Evolutionary conservation across 1,139 yeast genomes (phyloP).

Genomic region (Hyphopichia khmerensis): DNA sequence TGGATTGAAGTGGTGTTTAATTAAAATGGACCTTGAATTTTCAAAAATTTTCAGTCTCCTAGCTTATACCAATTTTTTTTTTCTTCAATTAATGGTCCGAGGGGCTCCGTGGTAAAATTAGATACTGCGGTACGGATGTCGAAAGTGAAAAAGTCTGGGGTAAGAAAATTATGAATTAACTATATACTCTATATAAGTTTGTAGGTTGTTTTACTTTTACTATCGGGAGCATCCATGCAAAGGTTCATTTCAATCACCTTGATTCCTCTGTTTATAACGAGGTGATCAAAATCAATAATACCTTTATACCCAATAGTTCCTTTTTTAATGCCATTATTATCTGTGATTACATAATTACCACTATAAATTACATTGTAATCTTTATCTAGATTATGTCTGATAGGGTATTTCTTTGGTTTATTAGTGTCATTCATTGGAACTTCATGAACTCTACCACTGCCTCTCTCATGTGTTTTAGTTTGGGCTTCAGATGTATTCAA

Average conservation of each 20-base stretch:
- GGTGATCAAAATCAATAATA: conserved; percentile 31
- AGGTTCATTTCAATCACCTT: conserved; percentile 20
- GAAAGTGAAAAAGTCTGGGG: not conserved
- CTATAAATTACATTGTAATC: conserved; percentile 24
- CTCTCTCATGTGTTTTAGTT: conserved; percentile 21
- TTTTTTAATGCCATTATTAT: conserved; percentile 13
- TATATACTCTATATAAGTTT: conserved; percentile 5
- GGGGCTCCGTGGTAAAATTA: not conserved
- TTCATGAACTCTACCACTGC: conserved; percentile 26
- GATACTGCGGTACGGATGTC: not conserved
- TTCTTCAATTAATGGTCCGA: not conserved
- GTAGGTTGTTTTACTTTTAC: conserved; percentile 5
- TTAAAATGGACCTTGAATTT: no score
- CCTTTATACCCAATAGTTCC: conserved; percentile 29
- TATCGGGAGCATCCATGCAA: conserved; percentile 6
- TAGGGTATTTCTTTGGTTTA: conserved; percentile 6
- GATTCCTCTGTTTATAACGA: conserved; percentile 31
- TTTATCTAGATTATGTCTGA: conserved; percentile 11
- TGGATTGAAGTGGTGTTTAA: no score
- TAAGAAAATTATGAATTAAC: not conserved
- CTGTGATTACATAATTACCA: conserved; percentile 22
- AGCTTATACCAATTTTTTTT: no score
- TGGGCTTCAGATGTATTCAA: conserved; percentile 21
- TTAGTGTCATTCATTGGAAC: conserved; percentile 12
- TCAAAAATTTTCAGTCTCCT: no score